A percentile compares a stretch with the other conserved stretches of the same genome.
Conservation (phyloP, 768 basidiomycete genomes). For the Sutorius australiensis region DNA sequence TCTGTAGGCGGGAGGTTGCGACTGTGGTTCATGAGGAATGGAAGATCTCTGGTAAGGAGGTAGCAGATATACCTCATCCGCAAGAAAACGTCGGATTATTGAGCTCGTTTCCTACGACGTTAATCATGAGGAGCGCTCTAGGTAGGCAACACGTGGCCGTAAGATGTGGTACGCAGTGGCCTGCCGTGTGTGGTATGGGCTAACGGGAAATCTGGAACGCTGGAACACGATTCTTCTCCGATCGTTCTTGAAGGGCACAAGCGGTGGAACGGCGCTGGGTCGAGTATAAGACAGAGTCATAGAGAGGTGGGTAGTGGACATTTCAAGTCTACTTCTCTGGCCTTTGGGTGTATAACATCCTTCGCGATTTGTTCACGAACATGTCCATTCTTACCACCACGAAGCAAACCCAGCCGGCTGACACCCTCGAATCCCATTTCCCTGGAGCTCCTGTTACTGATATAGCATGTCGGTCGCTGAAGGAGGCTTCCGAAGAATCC, state of each 20-base stretch:
- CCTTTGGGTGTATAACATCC: constrained; percentile 5
- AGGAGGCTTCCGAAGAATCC: constrained; percentile 1
- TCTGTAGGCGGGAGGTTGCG: constrained; percentile 8
- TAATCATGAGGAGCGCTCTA: neutral
- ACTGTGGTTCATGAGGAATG: neutral
- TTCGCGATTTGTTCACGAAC: constrained; percentile 1
- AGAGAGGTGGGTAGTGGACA: constrained; percentile 3
- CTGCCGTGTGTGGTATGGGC: neutral
- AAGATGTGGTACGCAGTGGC: neutral
- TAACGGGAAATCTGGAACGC: neutral
- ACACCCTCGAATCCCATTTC: neutral
- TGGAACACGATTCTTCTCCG: neutral
- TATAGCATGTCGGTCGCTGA: neutral
- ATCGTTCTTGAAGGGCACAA: neutral
- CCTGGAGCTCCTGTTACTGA: constrained; percentile 1
- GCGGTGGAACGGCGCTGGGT: neutral
- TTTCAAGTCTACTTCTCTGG: neutral
- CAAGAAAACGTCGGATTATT: constrained; percentile 1
- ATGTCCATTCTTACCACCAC: constrained; percentile 11
- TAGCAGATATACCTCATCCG: constrained; percentile 18
- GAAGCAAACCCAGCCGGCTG: neutral
- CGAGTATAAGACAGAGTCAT: constrained; percentile 19
- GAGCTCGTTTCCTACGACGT: constrained; percentile 10
- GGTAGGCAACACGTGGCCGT: neutral
- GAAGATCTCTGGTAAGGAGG: neutral